Conservation (phyloP, 2,329 filamentous ascomycete genomes). For the Akanthomyces lecanii region DNA sequence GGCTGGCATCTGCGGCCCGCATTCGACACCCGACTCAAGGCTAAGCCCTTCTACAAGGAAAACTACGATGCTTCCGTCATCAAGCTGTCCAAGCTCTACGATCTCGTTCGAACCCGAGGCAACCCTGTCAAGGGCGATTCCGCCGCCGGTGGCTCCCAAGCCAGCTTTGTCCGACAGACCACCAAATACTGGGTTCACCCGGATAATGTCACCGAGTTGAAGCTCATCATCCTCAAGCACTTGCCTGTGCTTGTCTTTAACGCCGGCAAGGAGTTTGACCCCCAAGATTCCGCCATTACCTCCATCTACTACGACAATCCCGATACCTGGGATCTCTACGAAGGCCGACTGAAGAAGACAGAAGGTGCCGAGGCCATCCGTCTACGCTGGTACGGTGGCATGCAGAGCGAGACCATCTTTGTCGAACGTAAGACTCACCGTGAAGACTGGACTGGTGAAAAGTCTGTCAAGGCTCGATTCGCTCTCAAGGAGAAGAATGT, state of each 20-base stretch:
- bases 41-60: conserved; percentile 97
- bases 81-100: conserved; percentile 91
- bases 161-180: conserved; percentile 93
- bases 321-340: conserved; percentile 88
- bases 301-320: conserved; percentile 99
- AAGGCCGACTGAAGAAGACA: conserved; percentile 92
- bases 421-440: conserved; percentile 97
- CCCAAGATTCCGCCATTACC: conserved; percentile 87
- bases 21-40: conserved; percentile 91
- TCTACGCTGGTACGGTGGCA: conserved; percentile 94
- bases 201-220: conserved; percentile 96
- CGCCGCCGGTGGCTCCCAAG: conserved; percentile 83
- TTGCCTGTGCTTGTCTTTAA: conserved; percentile 97
- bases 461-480: conserved; percentile 97
- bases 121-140: conserved; percentile 91
- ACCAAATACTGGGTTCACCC: conserved; percentile 99
- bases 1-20: conserved; percentile 89
- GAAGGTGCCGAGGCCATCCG: conserved; percentile 96
- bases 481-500: conserved; percentile 95
- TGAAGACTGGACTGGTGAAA: conserved; percentile 98
- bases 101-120: conserved; percentile 86
- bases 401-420: conserved; percentile 93
- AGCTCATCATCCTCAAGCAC: conserved; percentile 97
- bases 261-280: conserved; percentile 90
- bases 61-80: conserved; percentile 97